These are phyloP conservation scores for Rosa hybrid DNA, from an alignment of 331 rosid genomes.

Conservation along the genomic window DNA sequence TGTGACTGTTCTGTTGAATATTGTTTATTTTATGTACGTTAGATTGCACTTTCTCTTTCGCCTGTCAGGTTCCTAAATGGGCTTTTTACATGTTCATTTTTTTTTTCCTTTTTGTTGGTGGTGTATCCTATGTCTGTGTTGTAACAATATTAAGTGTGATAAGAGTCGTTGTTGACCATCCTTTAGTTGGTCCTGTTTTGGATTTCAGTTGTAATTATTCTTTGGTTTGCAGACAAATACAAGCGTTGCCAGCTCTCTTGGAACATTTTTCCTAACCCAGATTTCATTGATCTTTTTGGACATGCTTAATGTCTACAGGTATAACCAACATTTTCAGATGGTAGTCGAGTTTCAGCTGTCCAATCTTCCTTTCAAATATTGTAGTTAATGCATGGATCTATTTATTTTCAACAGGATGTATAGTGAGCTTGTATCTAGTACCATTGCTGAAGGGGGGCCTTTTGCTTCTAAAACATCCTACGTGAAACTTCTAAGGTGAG, in stretches of 20 bases:
- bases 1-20: neutral
- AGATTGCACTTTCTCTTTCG: neutral
- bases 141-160: neutral
- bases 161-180: no score
- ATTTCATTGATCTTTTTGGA: conserved; percentile 86
- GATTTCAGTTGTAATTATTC: conserved; percentile 8
- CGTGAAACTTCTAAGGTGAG: conserved; percentile 83
- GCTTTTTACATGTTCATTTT: neutral
- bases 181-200: neutral
- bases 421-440: conserved; percentile 89
- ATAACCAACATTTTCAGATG: conserved; percentile 3
- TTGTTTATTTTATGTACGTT: neutral
- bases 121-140: neutral
- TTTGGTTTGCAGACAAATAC: conserved; percentile 77
- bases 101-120: neutral
- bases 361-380: neutral
- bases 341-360: neutral
- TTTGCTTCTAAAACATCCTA: conserved; percentile 80
- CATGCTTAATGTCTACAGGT: conserved; percentile 96
- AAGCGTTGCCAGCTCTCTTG: conserved; percentile 78
- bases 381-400: neutral
- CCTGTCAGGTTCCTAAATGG: neutral
- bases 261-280: conserved; percentile 84
- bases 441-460: conserved; percentile 87
- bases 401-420: conserved; percentile 67